Evolutionary conservation across 352 stramenopile genomes (phyloP).

Genomic region (Phytophthora kernoviae): DNA sequence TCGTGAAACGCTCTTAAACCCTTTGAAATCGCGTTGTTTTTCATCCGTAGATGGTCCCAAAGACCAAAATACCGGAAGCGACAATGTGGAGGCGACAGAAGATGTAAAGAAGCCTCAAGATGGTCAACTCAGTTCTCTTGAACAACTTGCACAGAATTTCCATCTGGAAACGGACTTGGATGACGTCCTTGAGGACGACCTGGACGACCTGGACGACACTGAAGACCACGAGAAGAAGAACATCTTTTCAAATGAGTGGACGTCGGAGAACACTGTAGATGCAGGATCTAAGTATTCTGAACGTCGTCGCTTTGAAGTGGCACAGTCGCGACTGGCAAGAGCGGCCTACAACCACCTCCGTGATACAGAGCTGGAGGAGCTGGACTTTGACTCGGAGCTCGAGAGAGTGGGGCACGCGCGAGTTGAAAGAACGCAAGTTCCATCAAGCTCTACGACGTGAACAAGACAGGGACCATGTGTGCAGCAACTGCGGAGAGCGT

Average conservation of each 20-base stretch:
- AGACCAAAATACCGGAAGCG: conserved; percentile 22
- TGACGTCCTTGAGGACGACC: conserved; percentile 16
- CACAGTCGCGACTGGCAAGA: conserved; percentile 19
- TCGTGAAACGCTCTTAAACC: not conserved
- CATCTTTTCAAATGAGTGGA: conserved; percentile 3
- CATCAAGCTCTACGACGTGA: conserved; percentile 62
- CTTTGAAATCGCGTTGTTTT: conserved; percentile 11
- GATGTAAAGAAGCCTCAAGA: conserved; percentile 12
- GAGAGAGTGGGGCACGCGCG: conserved; percentile 44
- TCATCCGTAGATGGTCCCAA: conserved; percentile 9
- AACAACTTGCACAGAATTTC: conserved; percentile 75
- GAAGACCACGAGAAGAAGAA: conserved; percentile 19
- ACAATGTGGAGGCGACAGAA: conserved; percentile 10
- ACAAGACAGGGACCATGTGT: conserved; percentile 65
- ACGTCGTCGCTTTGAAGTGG: conserved; percentile 14
- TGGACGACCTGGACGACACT: conserved; percentile 20
- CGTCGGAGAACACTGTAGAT: conserved; percentile 9
- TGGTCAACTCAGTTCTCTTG: conserved; percentile 57
- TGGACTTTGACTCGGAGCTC: conserved; percentile 80
- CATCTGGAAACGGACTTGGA: conserved; percentile 35
- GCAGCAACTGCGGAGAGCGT: conserved; percentile 76
- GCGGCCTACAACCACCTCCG: conserved; percentile 18
- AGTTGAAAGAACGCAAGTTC: conserved; percentile 64
- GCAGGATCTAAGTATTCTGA: conserved; percentile 11
- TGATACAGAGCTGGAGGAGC: conserved; percentile 41